These are phyloP conservation scores for Triticum urartu DNA, from an alignment of 176 grass and related monocot species.

Conservation along the genomic window DNA sequence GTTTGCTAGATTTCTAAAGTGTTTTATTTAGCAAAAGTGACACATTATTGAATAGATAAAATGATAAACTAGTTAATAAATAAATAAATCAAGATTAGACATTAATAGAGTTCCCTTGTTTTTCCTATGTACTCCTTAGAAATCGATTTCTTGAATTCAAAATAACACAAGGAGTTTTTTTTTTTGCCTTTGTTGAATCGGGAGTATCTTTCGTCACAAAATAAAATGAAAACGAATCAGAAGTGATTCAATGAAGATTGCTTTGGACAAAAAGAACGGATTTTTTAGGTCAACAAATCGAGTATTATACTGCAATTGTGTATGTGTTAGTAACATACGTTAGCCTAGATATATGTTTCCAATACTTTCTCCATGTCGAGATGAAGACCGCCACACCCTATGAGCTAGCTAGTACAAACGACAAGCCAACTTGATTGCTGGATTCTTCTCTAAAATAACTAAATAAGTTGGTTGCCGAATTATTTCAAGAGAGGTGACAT, in stretches of 20 bases:
- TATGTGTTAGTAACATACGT: background rate
- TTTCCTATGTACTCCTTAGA: background rate
- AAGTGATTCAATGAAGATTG: background rate
- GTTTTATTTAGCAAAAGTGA: background rate
- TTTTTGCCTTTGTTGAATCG: background rate
- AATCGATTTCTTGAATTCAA: no score
- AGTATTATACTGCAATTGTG: background rate
- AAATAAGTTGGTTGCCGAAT: background rate
- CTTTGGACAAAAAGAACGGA: background rate
- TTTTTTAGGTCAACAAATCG: background rate
- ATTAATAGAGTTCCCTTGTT: background rate
- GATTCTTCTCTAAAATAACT: background rate
- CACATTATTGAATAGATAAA: background rate
- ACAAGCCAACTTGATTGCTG: background rate
- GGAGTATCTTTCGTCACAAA: background rate
- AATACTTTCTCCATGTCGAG: background rate
- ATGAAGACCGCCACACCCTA: background rate
- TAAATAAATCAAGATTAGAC: background rate
- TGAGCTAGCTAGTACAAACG: background rate
- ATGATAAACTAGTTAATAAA: background rate
- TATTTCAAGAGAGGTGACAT: background rate
- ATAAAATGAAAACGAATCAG: background rate
- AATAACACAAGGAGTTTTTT: background rate
- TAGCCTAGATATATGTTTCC: background rate
- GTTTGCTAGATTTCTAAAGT: no score